Percentiles rank a stretch among this genome's conserved stretches.
phyloP scores from a whole-genome alignment of 768 basidiomycete genomes.

The Fomitopsis serialis region DNA sequence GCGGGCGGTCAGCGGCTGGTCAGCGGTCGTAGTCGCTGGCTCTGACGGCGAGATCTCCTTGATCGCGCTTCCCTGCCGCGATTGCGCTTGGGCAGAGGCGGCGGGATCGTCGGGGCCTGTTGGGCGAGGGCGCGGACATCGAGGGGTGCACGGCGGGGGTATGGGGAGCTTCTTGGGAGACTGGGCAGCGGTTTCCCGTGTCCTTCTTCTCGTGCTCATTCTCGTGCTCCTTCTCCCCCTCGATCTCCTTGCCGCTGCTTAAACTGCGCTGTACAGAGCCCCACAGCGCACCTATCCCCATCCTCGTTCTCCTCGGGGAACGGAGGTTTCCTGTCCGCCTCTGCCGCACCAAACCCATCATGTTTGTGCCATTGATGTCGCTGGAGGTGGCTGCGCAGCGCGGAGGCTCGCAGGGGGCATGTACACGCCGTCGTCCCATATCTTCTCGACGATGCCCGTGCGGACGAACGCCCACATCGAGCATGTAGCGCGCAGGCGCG shows the following conservation, averaged over 20 bases:
- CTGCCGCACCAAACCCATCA: constrained; percentile 5
- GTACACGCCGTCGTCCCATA: constrained; percentile 82
- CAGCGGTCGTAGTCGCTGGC: neutral
- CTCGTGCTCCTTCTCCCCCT: constrained; percentile 3
- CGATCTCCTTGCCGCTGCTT: constrained; percentile 13
- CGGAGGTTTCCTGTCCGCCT: constrained; percentile 2
- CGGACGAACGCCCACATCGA: constrained; percentile 87
- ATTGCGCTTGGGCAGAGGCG: constrained; percentile 26
- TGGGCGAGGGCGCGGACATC: constrained; percentile 4
- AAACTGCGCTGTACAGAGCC: constrained; percentile 23
- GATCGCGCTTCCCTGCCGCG: neutral
- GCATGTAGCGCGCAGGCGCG: constrained; percentile 80
- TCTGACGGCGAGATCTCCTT: neutral
- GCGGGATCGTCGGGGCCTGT: constrained; percentile 9
- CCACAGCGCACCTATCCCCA: constrained; percentile 24
- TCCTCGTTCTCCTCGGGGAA: constrained; percentile 15
- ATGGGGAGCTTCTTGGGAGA: constrained; percentile 12
- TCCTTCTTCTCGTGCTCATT: constrained; percentile 9
- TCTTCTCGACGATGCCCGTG: constrained; percentile 71
- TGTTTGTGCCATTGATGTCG: constrained; percentile 11
- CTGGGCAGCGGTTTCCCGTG: constrained; percentile 16
- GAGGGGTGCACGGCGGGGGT: constrained; percentile 16
- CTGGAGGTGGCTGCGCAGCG: constrained; percentile 6
- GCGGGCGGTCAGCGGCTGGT: constrained; percentile 1
- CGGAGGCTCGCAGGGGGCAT: constrained; percentile 28